Evolutionary conservation across 1,284 basidiomycete genomes (phyloP), one percentile per base, ranked within the genome.

Genomic region (Ceratobasidium sp.): DNA sequence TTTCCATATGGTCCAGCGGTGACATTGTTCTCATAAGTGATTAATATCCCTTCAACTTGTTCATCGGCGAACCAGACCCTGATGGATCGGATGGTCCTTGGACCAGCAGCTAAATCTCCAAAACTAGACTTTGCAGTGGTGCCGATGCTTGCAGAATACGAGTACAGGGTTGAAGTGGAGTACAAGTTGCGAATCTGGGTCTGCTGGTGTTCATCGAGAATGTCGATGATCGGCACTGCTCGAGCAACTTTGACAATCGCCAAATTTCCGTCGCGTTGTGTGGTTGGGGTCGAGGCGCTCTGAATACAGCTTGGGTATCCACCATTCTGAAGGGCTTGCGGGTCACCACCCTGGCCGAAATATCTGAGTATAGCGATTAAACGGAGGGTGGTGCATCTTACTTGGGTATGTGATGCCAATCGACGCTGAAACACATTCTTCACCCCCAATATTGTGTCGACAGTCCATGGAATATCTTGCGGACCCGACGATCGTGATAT

Each of bases 1-100:
- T 11, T 9, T 3, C 64, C 64, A 25, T 66, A 49, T 3, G 64
- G 64, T 49, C 64, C 64, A 49, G 25, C 64, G 22, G 40, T 49
- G 32, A 22, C 11, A 8, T 43, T 40, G 25, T 49, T 25, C 5
- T 34, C 22, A 19, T 66, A 66, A 9, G 22, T 34, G 19, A 66
- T 29, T 17, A 25, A 3, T 40, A 66, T 44, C 15, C 43, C 25
- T 25, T 46, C n/a, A 9, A 66, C 29, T 5, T 51, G 22, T 51
- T 19, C 22, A 40, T 8, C 43, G 3, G 40, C 8, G 44, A 66
- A 66, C 40, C 64, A 34, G 9, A 25, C 29, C 17, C 40, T n/a
- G n/a, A 66, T 49, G 22, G n/a, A 29, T 19, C n/a, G 32, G 29
- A 66, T 66, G 9, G 17, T 29, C 25, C 46, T 34, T 9, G 15